Evolutionary conservation across 371 early-diverging fungal genomes (phyloP).

Genomic region (Mucor piriformis): DNA sequence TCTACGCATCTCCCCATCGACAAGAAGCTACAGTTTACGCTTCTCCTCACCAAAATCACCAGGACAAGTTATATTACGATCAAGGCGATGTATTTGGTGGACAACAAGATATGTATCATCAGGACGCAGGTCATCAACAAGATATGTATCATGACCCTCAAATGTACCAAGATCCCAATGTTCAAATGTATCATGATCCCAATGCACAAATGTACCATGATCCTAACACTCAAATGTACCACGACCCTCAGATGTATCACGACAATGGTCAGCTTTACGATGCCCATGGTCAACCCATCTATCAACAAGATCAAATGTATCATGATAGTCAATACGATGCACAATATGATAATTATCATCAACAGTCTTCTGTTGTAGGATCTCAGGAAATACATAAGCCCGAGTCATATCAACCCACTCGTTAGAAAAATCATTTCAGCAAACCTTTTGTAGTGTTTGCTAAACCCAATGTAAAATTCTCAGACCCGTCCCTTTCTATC

Average conservation of each 20-base stretch:
- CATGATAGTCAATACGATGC: slow-evolving; percentile 1
- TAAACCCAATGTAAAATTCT: neutral
- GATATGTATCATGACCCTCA: slow-evolving; percentile 7
- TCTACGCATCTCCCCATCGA: slow-evolving; percentile 8
- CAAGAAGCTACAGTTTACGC: too few species aligned
- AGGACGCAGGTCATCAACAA: slow-evolving; percentile 5
- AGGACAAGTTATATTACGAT: slow-evolving; percentile 16
- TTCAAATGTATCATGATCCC: slow-evolving; percentile 20
- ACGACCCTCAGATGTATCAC: slow-evolving; percentile 11
- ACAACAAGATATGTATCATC: slow-evolving; percentile 4
- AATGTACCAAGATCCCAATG: slow-evolving; percentile 14
- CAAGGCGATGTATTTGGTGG: neutral
- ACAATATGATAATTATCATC: slow-evolving; percentile 3
- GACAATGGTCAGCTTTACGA: neutral
- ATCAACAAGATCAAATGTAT: slow-evolving; percentile 8
- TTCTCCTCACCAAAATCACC: too few species aligned
- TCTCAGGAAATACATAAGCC: neutral
- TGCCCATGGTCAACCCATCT: neutral
- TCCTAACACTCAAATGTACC: slow-evolving; percentile 6
- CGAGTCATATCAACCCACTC: neutral
- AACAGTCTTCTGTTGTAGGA: neutral
- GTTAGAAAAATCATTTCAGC: slow-evolving; percentile 3
- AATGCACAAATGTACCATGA: slow-evolving; percentile 12
- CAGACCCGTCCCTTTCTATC: too few species aligned
- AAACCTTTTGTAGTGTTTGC: neutral